Evolutionary conservation across 148 eudicot species (phyloP).

Genomic region (Rhododendron molle): DNA sequence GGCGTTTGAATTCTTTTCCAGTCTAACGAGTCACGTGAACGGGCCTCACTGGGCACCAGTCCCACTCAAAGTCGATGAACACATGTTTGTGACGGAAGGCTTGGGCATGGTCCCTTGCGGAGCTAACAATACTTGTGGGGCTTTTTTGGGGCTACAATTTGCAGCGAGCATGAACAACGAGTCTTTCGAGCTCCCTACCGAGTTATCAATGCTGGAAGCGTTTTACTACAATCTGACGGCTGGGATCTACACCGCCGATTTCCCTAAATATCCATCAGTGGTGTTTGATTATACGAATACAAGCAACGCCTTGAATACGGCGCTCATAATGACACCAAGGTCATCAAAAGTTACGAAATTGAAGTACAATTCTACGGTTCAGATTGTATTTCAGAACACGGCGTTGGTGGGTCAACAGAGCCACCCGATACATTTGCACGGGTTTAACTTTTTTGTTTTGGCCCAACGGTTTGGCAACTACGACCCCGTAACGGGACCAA

Average conservation of each 20-base stretch:
- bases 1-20: conserved; percentile 43
- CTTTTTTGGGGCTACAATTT: conserved; percentile 32
- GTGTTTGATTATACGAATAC: conserved; percentile 53
- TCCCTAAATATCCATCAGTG: conserved; percentile 48
- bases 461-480: conserved; percentile 62
- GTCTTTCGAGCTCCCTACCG: not conserved
- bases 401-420: conserved; percentile 42
- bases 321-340: conserved; percentile 30
- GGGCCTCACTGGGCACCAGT: conserved; percentile 48
- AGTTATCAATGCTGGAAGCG: conserved; percentile 51
- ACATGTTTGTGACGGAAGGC: not conserved
- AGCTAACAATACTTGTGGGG: conserved; percentile 35
- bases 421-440: conserved; percentile 82
- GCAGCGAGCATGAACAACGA: conserved; percentile 36
- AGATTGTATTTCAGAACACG: conserved; percentile 54
- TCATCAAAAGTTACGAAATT: conserved; percentile 55
- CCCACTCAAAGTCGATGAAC: conserved; percentile 13
- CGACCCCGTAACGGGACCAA: conserved; percentile 24
- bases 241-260: conserved; percentile 51
- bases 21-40: conserved; percentile 37
- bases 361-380: conserved; percentile 21
- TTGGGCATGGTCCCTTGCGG: not conserved
- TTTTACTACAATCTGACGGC: conserved; percentile 20
- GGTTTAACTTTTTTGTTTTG: conserved; percentile 25
- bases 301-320: conserved; percentile 22